Evolutionary conservation across 768 basidiomycete species (phyloP).

Genomic region (Atractiella rhizophila): DNA sequence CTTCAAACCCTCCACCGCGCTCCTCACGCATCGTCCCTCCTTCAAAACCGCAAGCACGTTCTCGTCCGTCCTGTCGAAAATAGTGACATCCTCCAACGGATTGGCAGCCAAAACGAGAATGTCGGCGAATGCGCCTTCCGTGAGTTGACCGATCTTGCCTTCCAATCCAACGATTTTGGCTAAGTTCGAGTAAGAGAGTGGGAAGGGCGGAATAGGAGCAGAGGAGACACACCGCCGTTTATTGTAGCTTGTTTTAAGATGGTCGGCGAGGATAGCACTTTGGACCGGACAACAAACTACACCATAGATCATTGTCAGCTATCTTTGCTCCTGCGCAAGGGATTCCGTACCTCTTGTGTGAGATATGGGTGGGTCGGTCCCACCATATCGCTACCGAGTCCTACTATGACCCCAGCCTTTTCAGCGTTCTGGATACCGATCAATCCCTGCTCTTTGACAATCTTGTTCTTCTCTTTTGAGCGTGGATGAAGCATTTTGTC

Average conservation of each 20-base stretch:
- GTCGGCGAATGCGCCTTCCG: slow-evolving; percentile 24
- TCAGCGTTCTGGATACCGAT: slow-evolving; percentile 26
- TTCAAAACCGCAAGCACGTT: slow-evolving; percentile 24
- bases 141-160: slow-evolving; percentile 22
- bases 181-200: neutral
- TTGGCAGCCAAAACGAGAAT: slow-evolving; percentile 25
- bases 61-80: slow-evolving; percentile 26
- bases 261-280: slow-evolving; percentile 20
- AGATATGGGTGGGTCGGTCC: neutral
- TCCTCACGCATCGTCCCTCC: slow-evolving; percentile 20
- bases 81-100: slow-evolving; percentile 26
- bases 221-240: slow-evolving; percentile 18
- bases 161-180: slow-evolving; percentile 23
- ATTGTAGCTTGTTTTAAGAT: slow-evolving; percentile 27
- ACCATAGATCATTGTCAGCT: slow-evolving; percentile 35
- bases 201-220: too few relatives aligned
- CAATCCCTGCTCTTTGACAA: slow-evolving; percentile 26
- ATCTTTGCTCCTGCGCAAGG: slow-evolving; percentile 39
- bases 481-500: slow-evolving; percentile 24
- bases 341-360: slow-evolving; percentile 18
- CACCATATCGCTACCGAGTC: neutral
- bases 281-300: slow-evolving; percentile 26
- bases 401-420: slow-evolving; percentile 26
- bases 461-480: slow-evolving; percentile 24
- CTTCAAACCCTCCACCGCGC: slow-evolving; percentile 14